Evolutionary conservation across 495 filamentous ascomycete species (phyloP).

Genomic region (Penicillium macrosclerotiorum): DNA sequence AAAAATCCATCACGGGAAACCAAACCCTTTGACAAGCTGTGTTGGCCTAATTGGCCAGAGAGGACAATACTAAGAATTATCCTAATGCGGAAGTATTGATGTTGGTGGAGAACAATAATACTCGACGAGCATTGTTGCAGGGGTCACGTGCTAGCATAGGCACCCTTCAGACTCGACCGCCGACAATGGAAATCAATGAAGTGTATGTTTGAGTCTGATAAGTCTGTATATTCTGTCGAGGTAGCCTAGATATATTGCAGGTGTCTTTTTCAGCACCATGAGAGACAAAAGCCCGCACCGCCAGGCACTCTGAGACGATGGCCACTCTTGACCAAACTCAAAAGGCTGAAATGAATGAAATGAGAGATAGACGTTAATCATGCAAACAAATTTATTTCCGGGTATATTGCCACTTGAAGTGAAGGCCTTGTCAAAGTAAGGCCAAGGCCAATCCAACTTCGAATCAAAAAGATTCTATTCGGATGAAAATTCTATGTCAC

Average conservation of each 20-base stretch:
- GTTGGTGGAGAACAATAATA: slow-evolving; percentile 16
- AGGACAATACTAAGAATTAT: slow-evolving; percentile 12
- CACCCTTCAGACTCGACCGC: too few relatives aligned
- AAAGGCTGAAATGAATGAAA: background rate
- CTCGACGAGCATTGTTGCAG: slow-evolving; percentile 19
- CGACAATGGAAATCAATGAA: too few relatives aligned
- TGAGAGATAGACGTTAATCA: background rate
- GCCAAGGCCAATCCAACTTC: slow-evolving; percentile 5
- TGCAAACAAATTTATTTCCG: slow-evolving; percentile 18
- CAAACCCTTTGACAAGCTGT: background rate
- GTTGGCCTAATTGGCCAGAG: background rate
- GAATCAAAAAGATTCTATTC: slow-evolving; percentile 8
- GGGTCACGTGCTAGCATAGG: slow-evolving; percentile 2
- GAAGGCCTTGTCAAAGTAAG: background rate
- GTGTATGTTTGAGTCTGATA: too few relatives aligned
- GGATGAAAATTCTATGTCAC: too few relatives aligned
- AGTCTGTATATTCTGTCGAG: too few relatives aligned
- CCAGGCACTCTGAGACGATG: too few relatives aligned
- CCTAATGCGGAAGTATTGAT: slow-evolving; percentile 29
- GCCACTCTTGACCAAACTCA: too few relatives aligned
- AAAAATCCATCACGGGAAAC: background rate
- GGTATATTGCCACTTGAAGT: slow-evolving; percentile 18
- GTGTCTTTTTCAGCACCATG: too few relatives aligned
- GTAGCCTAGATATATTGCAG: too few relatives aligned
- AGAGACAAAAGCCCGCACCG: too few relatives aligned